These are phyloP conservation scores for Ilyonectria destructans DNA, from an alignment of 2,329 filamentous ascomycete species.

Conservation along the genomic window DNA sequence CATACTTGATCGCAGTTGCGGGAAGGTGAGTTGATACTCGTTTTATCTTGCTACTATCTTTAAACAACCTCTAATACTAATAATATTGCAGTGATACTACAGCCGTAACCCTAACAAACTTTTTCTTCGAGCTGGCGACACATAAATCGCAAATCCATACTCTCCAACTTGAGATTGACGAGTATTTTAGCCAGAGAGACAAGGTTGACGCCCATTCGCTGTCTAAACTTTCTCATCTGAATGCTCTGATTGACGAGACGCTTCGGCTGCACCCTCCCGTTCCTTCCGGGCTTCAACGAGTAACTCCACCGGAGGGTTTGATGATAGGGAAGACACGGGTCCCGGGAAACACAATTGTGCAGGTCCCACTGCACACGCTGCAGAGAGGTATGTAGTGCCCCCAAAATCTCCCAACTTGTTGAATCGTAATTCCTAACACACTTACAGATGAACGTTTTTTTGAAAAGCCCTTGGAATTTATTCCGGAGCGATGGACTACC, in stretches of 20 bases:
- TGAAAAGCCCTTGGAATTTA: slow-evolving; percentile 42
- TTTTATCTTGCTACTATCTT: background rate
- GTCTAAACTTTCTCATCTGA: slow-evolving; percentile 40
- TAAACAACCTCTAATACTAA: background rate
- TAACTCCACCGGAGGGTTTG: slow-evolving; percentile 56
- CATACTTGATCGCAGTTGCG: slow-evolving; percentile 25
- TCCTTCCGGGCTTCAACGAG: slow-evolving; percentile 48
- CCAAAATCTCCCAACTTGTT: background rate
- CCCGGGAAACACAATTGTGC: slow-evolving; percentile 56
- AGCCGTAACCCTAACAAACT: slow-evolving; percentile 50
- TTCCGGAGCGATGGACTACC: slow-evolving; percentile 56
- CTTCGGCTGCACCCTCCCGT: slow-evolving; percentile 11
- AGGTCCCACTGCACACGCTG: slow-evolving; percentile 38
- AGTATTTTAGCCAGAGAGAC: slow-evolving; percentile 50
- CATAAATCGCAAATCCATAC: slow-evolving; percentile 33
- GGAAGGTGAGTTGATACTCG: slow-evolving; percentile 30
- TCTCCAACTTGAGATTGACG: slow-evolving; percentile 17
- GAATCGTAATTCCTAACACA: background rate
- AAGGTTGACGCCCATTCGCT: slow-evolving; percentile 31
- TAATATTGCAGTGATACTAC: slow-evolving; percentile 53
- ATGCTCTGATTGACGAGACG: slow-evolving; percentile 42
- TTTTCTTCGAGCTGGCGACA: slow-evolving; percentile 52
- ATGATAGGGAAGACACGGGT: slow-evolving; percentile 52
- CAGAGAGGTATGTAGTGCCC: slow-evolving; percentile 14
- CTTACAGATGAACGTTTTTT: slow-evolving; percentile 37